phyloP scores from a whole-genome alignment of 164 flowering plant genomes.

The Echeveria elegans region DNA sequence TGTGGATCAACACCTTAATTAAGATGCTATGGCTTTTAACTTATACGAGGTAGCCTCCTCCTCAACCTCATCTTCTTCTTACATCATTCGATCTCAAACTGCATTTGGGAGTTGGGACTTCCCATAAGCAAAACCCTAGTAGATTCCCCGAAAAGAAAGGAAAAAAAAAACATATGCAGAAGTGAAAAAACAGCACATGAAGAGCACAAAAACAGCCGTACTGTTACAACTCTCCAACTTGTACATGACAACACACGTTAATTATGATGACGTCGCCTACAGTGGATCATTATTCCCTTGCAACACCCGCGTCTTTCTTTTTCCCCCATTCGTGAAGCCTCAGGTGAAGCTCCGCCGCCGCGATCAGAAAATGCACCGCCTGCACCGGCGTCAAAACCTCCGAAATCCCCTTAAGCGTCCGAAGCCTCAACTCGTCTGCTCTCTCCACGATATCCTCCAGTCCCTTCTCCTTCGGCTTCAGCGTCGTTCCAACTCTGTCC shows the following conservation, averaged over 20 bases:
- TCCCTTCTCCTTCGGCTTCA: slow-evolving; percentile 26
- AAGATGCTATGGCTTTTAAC: too few species aligned
- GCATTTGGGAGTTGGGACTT: too few species aligned
- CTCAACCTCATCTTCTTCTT: too few species aligned
- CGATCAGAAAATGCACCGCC: slow-evolving; percentile 54
- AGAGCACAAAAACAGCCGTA: not conserved
- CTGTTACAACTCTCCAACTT: not conserved
- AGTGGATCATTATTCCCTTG: not conserved
- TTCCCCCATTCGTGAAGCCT: slow-evolving; percentile 57
- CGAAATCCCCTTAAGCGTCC: slow-evolving; percentile 32
- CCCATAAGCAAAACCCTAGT: not conserved
- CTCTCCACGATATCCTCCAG: slow-evolving; percentile 23
- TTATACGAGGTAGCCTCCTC: too few species aligned
- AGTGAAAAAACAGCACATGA: too few species aligned
- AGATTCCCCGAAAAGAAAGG: not conserved
- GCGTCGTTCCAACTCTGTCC: slow-evolving; percentile 18
- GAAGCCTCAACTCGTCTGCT: slow-evolving; percentile 49
- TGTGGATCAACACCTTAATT: too few species aligned
- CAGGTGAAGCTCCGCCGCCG: slow-evolving; percentile 55
- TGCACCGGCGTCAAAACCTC: slow-evolving; percentile 33
- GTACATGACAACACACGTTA: not conserved
- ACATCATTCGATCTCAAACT: too few species aligned
- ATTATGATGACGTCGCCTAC: not conserved
- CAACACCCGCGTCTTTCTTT: slow-evolving; percentile 18
- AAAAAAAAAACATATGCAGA: too few species aligned